Evolutionary conservation across 2,329 filamentous ascomycete genomes (phyloP).

Genomic region (Falciphora oryzae): DNA sequence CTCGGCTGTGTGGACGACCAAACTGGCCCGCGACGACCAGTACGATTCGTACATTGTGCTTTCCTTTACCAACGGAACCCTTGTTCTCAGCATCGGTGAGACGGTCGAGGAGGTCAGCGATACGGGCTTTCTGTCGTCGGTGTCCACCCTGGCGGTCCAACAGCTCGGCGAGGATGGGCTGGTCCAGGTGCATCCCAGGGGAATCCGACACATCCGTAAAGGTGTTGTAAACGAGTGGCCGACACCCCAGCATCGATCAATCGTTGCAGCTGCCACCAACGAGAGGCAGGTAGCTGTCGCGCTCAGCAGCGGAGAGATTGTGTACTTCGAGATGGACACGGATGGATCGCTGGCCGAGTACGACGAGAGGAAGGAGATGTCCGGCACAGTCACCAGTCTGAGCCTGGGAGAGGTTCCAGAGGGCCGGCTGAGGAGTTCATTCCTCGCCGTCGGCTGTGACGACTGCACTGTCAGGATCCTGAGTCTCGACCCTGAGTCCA

Average conservation of each 20-base stretch:
- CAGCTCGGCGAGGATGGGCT: constrained; percentile 90
- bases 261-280: constrained; percentile 91
- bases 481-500: constrained; percentile 83
- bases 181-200: constrained; percentile 93
- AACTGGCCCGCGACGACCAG: constrained; percentile 72
- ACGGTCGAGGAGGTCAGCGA: constrained; percentile 94
- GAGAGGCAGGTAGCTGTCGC: constrained; percentile 89
- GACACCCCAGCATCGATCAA: constrained; percentile 86
- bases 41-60: constrained; percentile 95
- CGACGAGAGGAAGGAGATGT: constrained; percentile 92
- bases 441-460: constrained; percentile 92
- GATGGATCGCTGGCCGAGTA: constrained; percentile 91
- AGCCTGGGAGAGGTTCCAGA: constrained; percentile 90
- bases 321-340: constrained; percentile 95
- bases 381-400: constrained; percentile 89
- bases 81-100: constrained; percentile 92
- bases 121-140: constrained; percentile 83
- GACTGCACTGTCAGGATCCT: constrained; percentile 93
- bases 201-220: constrained; percentile 80
- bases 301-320: constrained; percentile 90
- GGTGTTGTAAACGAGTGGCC: constrained; percentile 89
- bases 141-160: constrained; percentile 86
- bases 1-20: constrained; percentile 91
- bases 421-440: constrained; percentile 82
- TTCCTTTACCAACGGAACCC: constrained; percentile 81